These are phyloP conservation scores for Graphilbum sp. DNA, from an alignment of 2,329 filamentous ascomycete species.

Conservation along the genomic window DNA sequence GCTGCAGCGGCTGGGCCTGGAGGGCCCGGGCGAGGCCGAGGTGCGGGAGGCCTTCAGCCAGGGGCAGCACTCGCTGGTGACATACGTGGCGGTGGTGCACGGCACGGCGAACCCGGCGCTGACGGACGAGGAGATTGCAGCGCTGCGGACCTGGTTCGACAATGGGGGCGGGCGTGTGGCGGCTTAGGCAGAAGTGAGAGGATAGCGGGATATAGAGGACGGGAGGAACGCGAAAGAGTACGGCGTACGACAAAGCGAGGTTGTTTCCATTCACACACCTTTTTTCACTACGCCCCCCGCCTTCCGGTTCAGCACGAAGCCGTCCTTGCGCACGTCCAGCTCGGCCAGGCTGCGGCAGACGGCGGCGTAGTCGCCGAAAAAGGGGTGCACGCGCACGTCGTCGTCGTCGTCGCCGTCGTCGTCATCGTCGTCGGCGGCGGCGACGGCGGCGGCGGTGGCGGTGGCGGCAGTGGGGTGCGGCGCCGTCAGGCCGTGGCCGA, in stretches of 20 bases:
- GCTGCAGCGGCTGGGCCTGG: not conserved
- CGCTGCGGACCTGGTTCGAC: slow-evolving; percentile 7
- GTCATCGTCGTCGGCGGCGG: too few species aligned
- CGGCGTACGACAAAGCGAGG: too few species aligned
- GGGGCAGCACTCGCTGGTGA: not conserved
- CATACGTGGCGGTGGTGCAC: not conserved
- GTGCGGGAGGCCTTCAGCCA: not conserved
- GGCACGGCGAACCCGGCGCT: slow-evolving; percentile 2
- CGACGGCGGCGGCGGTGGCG: too few species aligned
- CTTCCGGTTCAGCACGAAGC: slow-evolving; percentile 26
- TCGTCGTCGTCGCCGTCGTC: slow-evolving; percentile 4
- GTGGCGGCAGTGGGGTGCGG: too few species aligned
- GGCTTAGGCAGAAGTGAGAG: not conserved
- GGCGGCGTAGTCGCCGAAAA: slow-evolving; percentile 9
- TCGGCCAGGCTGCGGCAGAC: slow-evolving; percentile 23
- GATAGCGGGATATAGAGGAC: too few species aligned
- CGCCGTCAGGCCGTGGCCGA: slow-evolving; percentile 36
- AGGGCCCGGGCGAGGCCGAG: not conserved
- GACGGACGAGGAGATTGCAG: slow-evolving; percentile 3
- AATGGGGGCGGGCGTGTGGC: not conserved
- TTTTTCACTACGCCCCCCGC: slow-evolving; percentile 17
- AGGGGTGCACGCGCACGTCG: slow-evolving; percentile 6
- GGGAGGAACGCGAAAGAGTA: too few species aligned
- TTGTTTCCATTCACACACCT: too few species aligned
- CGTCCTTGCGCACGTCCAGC: slow-evolving; percentile 19